Evolutionary conservation across 1,284 basidiomycete species (phyloP).

Genomic region (Boletellus deceptivus): DNA sequence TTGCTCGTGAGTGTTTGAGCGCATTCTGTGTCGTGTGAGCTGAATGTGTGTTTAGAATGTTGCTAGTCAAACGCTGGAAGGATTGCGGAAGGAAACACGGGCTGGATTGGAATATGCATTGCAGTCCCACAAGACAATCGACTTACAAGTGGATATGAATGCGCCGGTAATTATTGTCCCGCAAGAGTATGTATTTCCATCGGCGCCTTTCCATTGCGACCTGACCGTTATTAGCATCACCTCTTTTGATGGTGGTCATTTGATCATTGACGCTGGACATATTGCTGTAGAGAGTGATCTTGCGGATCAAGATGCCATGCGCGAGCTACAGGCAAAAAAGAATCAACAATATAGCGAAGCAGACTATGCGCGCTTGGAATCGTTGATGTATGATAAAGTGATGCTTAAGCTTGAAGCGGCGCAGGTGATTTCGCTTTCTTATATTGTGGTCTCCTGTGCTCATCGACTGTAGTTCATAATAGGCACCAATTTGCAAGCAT

Average conservation of each 20-base stretch:
- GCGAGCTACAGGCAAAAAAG: slow-evolving; percentile 83
- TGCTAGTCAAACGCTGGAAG: slow-evolving; percentile 93
- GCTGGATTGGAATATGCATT: slow-evolving; percentile 94
- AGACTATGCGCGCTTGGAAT: slow-evolving; percentile 87
- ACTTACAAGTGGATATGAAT: slow-evolving; percentile 94
- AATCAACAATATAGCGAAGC: slow-evolving; percentile 86
- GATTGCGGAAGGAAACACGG: slow-evolving; percentile 91
- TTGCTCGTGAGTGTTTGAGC: slow-evolving; percentile 55
- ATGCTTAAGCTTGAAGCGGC: slow-evolving; percentile 85
- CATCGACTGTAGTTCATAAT: slow-evolving; percentile 74
- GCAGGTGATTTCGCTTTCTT: slow-evolving; percentile 55
- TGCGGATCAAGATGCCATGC: slow-evolving; percentile 80
- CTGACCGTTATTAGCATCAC: slow-evolving; percentile 58
- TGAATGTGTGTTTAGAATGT: slow-evolving; percentile 58
- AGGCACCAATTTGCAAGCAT: slow-evolving; percentile 82
- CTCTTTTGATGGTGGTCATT: slow-evolving; percentile 75
- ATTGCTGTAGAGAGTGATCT: slow-evolving; percentile 92
- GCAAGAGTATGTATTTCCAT: slow-evolving; percentile 64
- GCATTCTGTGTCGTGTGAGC: not conserved
- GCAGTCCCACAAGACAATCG: slow-evolving; percentile 92
- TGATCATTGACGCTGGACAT: slow-evolving; percentile 96
- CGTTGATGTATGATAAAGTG: slow-evolving; percentile 96
- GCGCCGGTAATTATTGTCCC: slow-evolving; percentile 98
- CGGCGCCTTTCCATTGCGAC: not conserved
- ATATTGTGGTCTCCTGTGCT: slow-evolving; percentile 2